Evolutionary conservation across 2,329 filamentous ascomycete genomes (phyloP).

Genomic region (Cytospora schulzeri): DNA sequence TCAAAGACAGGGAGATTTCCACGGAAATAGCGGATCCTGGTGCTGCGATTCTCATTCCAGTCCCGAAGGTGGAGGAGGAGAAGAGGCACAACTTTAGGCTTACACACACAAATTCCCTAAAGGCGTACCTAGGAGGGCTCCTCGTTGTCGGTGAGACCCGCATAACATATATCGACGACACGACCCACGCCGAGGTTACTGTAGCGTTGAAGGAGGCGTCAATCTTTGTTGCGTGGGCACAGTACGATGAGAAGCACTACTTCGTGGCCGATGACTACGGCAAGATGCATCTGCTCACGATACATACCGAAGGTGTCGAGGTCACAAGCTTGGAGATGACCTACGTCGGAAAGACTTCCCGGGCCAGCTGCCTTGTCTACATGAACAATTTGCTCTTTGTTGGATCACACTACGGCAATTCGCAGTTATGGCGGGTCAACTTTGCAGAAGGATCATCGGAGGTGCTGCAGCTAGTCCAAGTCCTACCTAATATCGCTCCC

Average conservation of each 20-base stretch:
- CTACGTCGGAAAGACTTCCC: conserved; percentile 66
- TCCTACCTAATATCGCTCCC: conserved; percentile 81
- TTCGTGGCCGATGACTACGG: conserved; percentile 94
- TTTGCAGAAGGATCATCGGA: conserved; percentile 41
- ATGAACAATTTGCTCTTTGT: conserved; percentile 77
- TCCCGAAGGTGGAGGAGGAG: conserved; percentile 55
- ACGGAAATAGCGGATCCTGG: conserved; percentile 57
- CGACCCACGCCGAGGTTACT: conserved; percentile 67
- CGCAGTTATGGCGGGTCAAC: conserved; percentile 73
- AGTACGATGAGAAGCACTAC: conserved; percentile 79
- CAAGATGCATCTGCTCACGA: conserved; percentile 78
- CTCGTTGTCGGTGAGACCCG: conserved; percentile 79
- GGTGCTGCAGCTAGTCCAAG: conserved; percentile 69
- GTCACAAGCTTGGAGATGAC: conserved; percentile 75
- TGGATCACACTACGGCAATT: conserved; percentile 91
- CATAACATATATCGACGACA: conserved; percentile 82
- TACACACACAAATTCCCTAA: conserved; percentile 50
- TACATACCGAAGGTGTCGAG: conserved; percentile 66
- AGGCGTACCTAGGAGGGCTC: conserved; percentile 67
- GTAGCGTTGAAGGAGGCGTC: conserved; percentile 71
- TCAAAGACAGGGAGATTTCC: conserved; percentile 57
- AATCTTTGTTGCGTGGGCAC: conserved; percentile 90
- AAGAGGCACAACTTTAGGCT: conserved; percentile 62
- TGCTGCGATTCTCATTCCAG: conserved; percentile 64
- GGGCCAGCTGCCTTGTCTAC: conserved; percentile 78